phyloP scores from a whole-genome alignment of 495 filamentous ascomycete species.

The Beverwykella pulmonaria region DNA sequence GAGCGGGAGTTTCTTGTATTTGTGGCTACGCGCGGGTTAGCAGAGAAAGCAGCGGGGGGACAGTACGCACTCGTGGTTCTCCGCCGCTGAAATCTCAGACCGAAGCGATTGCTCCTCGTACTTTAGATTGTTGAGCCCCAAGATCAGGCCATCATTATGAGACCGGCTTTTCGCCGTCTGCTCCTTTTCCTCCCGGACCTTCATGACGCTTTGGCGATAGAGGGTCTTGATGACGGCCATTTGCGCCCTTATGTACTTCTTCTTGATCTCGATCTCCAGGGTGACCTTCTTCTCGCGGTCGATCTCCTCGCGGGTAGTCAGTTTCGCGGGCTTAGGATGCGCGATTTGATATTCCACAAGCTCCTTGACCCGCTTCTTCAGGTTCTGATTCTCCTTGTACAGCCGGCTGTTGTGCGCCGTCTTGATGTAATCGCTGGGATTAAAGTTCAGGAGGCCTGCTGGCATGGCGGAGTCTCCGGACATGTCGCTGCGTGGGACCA shows the following conservation, averaged over 20 bases:
- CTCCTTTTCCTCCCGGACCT: constrained; percentile 82
- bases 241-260: constrained; percentile 77
- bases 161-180: constrained; percentile 82
- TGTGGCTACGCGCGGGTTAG: constrained; percentile 64
- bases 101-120: constrained; percentile 92
- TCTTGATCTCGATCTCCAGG: constrained; percentile 70
- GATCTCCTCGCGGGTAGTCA: constrained; percentile 13
- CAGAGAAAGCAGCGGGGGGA: not conserved
- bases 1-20: constrained; percentile 81
- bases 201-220: constrained; percentile 78
- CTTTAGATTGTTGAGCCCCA: constrained; percentile 92
- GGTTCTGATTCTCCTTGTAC: constrained; percentile 17
- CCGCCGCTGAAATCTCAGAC: constrained; percentile 88
- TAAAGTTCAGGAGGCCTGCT: not conserved
- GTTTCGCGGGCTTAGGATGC: not conserved
- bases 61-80: constrained; percentile 82
- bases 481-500: not conserved
- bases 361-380: constrained; percentile 5
- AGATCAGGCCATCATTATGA: constrained; percentile 87
- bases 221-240: constrained; percentile 79
- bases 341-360: constrained; percentile 22
- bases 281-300: constrained; percentile 49
- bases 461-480: not conserved
- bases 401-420: constrained; percentile 19
- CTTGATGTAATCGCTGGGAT: constrained; percentile 6